Base-by-base conservation (phyloP, 371 early-diverging fungal genomes). In the Nosema granulosis region DNA sequence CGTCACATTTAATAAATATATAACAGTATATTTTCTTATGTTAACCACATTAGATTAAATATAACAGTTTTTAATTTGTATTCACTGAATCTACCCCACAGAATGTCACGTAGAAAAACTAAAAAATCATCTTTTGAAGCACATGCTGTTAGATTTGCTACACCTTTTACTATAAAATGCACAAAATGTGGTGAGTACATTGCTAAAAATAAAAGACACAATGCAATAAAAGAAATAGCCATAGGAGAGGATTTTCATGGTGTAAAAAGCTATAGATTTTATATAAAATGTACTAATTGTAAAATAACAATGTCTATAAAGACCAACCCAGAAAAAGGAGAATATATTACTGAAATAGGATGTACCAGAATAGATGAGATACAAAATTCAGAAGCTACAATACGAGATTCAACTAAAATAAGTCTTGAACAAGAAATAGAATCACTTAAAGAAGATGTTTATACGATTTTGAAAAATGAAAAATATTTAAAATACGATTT, bases 151-250 rank as follows among this genome's bases (percentile, higher is more conserved):
- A 50, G 69, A 26, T 87, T 96, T 50, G 92, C 93, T 91, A 89
- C 94, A 1, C 97, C 97, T 0, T 97, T 94, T 82, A 91, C 94
- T 0, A 93, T 97, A 93, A 91, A 91, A 57, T 97, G 97, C 87
- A n/a, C 57, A 29, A 28, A 22, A 11, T 96, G 97, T 82, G 92
- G 92, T 37, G 92, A 94, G 78, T 96, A 91, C 85, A 91, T 95
- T 71, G 90, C 90, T 85, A 93, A 94, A 85, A 92, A 93, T 57
- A 94, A 92, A 68, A 95, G 96, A 80, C 94, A 94, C 87, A 95
- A 96, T 82, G 94, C 95, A 28, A 87, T 90, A 56, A 86, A 76
- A 70, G 82, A 78, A 78, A 89, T 89, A 0, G 89, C 90, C 0
- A 87, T 89, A 52, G 89, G 88, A 13, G 94, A 93, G 82, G 87